Evolutionary conservation across 441 rosid genomes (phyloP).

Genomic region (Corymbia citriodora): DNA sequence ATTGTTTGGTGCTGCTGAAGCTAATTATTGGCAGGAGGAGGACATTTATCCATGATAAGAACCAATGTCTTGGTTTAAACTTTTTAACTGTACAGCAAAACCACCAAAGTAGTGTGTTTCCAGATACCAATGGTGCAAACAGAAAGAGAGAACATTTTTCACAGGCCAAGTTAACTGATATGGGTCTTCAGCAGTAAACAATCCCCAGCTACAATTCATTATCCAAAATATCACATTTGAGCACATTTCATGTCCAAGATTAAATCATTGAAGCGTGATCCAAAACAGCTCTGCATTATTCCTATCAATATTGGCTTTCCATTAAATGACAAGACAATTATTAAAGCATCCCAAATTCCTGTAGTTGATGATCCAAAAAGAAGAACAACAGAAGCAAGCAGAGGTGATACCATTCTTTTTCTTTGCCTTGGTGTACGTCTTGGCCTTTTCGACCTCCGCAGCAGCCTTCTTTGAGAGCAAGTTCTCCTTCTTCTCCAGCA

Average conservation of each 20-base stretch:
- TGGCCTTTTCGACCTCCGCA: conserved; percentile 5
- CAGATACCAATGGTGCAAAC: background rate
- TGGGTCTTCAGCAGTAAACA: background rate
- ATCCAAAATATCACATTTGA: background rate
- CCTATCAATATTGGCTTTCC: background rate
- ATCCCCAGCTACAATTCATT: background rate
- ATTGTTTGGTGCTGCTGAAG: background rate
- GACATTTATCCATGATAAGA: background rate
- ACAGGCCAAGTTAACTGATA: background rate
- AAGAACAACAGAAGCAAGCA: background rate
- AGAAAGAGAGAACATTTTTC: background rate
- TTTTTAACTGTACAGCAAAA: background rate
- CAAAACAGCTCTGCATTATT: background rate
- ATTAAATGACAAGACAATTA: background rate
- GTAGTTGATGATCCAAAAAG: background rate
- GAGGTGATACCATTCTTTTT: background rate
- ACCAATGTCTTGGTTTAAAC: background rate
- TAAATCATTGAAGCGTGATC: background rate
- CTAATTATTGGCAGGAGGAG: background rate
- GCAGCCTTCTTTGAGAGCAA: background rate
- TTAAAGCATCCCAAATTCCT: background rate
- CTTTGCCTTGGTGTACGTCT: conserved; percentile 4
- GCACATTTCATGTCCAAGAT: background rate
- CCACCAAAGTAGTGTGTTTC: background rate
- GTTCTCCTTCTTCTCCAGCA: conserved; percentile 7